phyloP scores from a whole-genome alignment of 352 stramenopile species.

The Phytopythium kandeliae region DNA sequence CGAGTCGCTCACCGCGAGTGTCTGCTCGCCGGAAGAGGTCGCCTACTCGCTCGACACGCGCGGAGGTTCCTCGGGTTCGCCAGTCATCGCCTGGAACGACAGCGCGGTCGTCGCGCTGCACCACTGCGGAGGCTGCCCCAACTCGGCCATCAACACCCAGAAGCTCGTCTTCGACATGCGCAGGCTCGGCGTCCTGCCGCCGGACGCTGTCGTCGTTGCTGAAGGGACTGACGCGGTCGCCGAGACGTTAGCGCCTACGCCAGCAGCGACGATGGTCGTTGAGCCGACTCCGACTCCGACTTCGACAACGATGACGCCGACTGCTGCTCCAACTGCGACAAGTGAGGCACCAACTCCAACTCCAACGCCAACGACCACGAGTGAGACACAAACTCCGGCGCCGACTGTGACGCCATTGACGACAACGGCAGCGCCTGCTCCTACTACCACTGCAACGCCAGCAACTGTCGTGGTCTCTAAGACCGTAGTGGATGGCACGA shows the following conservation, averaged over 20 bases:
- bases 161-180: conserved; percentile 51
- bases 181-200: conserved; percentile 29
- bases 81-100: conserved; percentile 37
- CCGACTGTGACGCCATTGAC: too few species aligned
- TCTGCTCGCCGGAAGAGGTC: conserved; percentile 45
- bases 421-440: conserved; percentile 5
- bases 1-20: conserved; percentile 22
- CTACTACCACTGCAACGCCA: neutral
- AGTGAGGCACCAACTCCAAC: conserved; percentile 6
- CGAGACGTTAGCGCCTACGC: neutral
- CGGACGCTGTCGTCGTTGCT: conserved; percentile 16
- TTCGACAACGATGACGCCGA: neutral
- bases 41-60: conserved; percentile 64
- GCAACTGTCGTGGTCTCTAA: conserved; percentile 7
- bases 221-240: neutral
- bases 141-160: conserved; percentile 56
- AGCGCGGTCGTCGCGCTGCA: conserved; percentile 62
- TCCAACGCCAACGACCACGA: conserved; percentile 7
- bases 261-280: neutral
- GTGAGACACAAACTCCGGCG: conserved; percentile 8
- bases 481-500: conserved; percentile 48
- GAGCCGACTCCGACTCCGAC: neutral
- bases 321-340: conserved; percentile 8
- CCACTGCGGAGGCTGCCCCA: conserved; percentile 54
- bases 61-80: conserved; percentile 53